Conservation (phyloP, 2,329 filamentous ascomycete species). For the Huntiella savannae region DNA sequence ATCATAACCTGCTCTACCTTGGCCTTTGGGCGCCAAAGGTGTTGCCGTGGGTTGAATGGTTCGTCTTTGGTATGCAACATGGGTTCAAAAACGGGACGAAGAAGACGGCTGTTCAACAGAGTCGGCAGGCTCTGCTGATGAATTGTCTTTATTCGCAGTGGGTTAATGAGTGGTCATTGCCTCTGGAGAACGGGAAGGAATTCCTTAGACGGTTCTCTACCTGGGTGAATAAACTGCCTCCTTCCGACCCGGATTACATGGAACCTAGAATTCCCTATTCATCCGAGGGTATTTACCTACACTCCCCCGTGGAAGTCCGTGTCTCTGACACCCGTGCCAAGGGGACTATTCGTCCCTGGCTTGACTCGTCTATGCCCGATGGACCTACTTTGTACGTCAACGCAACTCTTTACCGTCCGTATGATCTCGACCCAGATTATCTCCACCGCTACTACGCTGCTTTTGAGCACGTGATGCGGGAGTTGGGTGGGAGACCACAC, state of each 20-base stretch:
- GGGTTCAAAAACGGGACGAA: conserved; percentile 56
- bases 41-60: conserved; percentile 81
- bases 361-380: conserved; percentile 51
- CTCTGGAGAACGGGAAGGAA: conserved; percentile 69
- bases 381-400: conserved; percentile 75
- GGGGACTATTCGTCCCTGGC: conserved; percentile 21
- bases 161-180: conserved; percentile 95
- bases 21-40: conserved; percentile 60
- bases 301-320: conserved; percentile 84
- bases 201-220: conserved; percentile 64
- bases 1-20: conserved; percentile 75
- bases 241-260: conserved; percentile 46
- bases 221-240: conserved; percentile 52
- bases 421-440: conserved; percentile 59
- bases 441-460: conserved; percentile 64
- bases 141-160: conserved; percentile 98
- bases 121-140: conserved; percentile 69
- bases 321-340: conserved; percentile 47
- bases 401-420: conserved; percentile 73
- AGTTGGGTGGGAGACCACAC: conserved; percentile 64
- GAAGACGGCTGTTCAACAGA: conserved; percentile 60
- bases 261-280: conserved; percentile 58
- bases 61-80: conserved; percentile 95
- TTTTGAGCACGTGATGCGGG: conserved; percentile 80
- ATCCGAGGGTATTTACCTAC: conserved; percentile 62